Evolutionary conservation across 176 grass and related monocot genomes (phyloP).

Genomic region (Hordeum vulgare): DNA sequence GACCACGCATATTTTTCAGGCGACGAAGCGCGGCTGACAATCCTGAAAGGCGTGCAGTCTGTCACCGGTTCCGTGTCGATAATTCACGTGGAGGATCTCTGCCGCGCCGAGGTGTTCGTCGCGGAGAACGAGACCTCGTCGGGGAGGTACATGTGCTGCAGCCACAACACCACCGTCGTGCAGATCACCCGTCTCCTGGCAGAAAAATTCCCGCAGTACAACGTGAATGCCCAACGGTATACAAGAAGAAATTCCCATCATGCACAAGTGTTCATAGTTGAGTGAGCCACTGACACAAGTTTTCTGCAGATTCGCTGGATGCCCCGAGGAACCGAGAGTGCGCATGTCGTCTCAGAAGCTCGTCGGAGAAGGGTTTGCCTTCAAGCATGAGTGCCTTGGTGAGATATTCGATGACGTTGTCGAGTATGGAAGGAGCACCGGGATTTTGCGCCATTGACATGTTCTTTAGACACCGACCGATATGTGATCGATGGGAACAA

Average conservation of each 20-base stretch:
- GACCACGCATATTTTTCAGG: not conserved
- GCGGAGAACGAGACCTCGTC: not conserved
- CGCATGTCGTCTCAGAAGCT: not conserved
- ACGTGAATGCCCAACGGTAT: not conserved
- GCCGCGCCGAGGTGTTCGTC: not conserved
- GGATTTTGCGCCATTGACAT: not conserved
- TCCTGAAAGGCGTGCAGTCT: not conserved
- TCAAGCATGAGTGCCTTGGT: not conserved
- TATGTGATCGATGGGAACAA: too few relatives aligned
- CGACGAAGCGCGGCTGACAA: not conserved
- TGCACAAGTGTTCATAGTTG: not conserved
- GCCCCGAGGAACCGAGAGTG: not conserved
- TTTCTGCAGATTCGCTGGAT: not conserved
- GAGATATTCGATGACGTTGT: conserved; percentile 21
- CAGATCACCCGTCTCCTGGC: not conserved
- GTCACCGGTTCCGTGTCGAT: not conserved
- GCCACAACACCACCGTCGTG: not conserved
- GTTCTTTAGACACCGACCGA: not conserved
- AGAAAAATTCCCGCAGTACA: not conserved
- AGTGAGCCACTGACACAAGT: not conserved
- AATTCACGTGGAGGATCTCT: not conserved
- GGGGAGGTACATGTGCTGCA: not conserved
- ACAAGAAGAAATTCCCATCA: not conserved
- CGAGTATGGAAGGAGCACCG: conserved; percentile 3
- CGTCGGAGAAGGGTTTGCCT: conserved; percentile 14